Evolutionary conservation across 495 filamentous ascomycete genomes (phyloP).

Genomic region (Aspergillus nidulans): DNA sequence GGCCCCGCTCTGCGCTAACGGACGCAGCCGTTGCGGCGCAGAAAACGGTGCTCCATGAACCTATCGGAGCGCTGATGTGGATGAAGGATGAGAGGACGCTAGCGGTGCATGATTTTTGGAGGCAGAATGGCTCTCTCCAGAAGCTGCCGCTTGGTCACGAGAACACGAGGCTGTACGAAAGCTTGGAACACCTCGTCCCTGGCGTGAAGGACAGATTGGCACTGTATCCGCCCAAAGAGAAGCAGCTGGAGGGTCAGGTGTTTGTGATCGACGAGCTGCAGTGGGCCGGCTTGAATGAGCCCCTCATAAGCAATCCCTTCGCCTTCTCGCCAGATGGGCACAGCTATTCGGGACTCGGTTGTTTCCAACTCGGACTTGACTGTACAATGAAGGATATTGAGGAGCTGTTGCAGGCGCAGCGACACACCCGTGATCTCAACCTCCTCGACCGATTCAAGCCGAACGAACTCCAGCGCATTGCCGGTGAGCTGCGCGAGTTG

Average conservation of each 20-base stretch:
- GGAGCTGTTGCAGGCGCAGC: slow-evolving; percentile 15
- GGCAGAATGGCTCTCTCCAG: not conserved
- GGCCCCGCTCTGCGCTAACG: slow-evolving; percentile 3
- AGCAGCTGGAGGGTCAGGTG: not conserved
- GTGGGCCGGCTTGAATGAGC: slow-evolving; percentile 8
- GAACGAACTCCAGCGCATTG: slow-evolving; percentile 7
- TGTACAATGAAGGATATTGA: slow-evolving; percentile 12
- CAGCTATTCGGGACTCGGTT: slow-evolving; percentile 13
- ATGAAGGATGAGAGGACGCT: slow-evolving; percentile 12
- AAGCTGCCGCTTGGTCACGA: slow-evolving; percentile 1
- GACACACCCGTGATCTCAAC: slow-evolving; percentile 11
- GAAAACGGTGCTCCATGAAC: slow-evolving; percentile 10
- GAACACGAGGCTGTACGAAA: not conserved
- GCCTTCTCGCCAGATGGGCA: slow-evolving; percentile 12
- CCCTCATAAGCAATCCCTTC: slow-evolving; percentile 7
- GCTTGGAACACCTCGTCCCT: slow-evolving; percentile 10
- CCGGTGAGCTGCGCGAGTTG: slow-evolving; percentile 1
- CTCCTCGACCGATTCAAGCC: slow-evolving; percentile 13
- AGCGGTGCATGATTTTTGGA: slow-evolving; percentile 11
- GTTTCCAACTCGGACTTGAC: slow-evolving; percentile 19
- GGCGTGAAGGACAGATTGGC: slow-evolving; percentile 6
- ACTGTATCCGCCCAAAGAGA: not conserved
- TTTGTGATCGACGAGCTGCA: slow-evolving; percentile 10
- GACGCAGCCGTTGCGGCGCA: slow-evolving; percentile 1
- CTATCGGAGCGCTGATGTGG: slow-evolving; percentile 16